Conservation (phyloP, 371 early-diverging fungal species). For the Spraguea lophii region DNA sequence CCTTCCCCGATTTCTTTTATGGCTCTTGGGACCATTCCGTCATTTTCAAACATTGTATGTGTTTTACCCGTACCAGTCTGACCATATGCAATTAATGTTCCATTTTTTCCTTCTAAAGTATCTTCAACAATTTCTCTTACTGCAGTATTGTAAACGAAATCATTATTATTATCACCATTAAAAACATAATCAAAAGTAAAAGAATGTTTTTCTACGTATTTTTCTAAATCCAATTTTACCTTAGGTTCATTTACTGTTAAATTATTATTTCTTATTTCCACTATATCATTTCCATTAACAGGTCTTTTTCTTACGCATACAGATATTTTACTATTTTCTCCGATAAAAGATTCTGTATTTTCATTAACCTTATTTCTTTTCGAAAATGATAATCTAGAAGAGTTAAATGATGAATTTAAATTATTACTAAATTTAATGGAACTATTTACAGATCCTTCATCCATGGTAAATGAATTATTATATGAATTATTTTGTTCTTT, state of each 20-base stretch:
- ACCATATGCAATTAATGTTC: conserved; percentile 92
- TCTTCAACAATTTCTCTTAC: conserved; percentile 74
- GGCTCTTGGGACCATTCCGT: conserved; percentile 15
- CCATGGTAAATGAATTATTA: not conserved
- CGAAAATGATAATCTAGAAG: not conserved
- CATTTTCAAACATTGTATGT: conserved; percentile 65
- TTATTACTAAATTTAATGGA: too few relatives aligned
- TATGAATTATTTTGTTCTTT: not conserved
- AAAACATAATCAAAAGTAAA: conserved; percentile 88
- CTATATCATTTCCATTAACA: conserved; percentile 13
- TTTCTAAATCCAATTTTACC: conserved; percentile 60
- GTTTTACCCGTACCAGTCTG: conserved; percentile 96
- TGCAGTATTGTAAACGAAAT: conserved; percentile 65
- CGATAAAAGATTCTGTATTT: not conserved
- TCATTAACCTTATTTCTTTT: not conserved
- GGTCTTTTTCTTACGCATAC: conserved; percentile 38
- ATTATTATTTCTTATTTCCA: conserved; percentile 3
- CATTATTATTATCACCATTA: conserved; percentile 56
- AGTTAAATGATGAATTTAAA: too few relatives aligned
- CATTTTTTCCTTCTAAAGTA: conserved; percentile 74
- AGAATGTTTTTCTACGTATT: conserved; percentile 67
- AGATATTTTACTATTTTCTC: conserved; percentile 8
- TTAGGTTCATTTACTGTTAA: conserved; percentile 48
- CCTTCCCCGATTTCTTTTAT: conserved; percentile 55
- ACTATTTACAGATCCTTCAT: not conserved